phyloP scores from a whole-genome alignment of 495 filamentous ascomycete genomes.

The Penicillium goetzii region DNA sequence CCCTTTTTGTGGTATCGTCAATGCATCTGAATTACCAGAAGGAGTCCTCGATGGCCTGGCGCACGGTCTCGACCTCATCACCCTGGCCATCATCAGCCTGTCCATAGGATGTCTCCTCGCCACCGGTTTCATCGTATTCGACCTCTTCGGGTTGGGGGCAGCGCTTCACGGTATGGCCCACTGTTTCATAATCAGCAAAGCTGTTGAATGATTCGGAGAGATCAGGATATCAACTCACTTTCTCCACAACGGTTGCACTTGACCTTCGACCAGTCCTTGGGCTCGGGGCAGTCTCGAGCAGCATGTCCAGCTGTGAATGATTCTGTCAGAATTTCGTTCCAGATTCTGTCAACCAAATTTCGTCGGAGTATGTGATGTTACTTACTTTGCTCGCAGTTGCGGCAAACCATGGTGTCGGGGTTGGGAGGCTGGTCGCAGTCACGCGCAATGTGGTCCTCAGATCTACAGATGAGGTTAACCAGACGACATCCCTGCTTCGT shows the following conservation, averaged over 20 bases:
- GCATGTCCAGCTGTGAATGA: constrained; percentile 63
- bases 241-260: constrained; percentile 77
- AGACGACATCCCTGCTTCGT: not conserved
- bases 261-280: constrained; percentile 73
- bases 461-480: constrained; percentile 35
- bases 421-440: constrained; percentile 60
- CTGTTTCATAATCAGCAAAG: constrained; percentile 37
- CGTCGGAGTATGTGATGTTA: not conserved
- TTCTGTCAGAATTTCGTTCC: constrained; percentile 1
- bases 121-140: not conserved
- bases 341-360: not conserved
- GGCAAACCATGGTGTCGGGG: constrained; percentile 57
- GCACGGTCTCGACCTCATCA: not conserved
- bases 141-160: constrained; percentile 56
- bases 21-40: not conserved
- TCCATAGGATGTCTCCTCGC: not conserved
- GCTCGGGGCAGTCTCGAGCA: constrained; percentile 73
- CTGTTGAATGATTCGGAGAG: not conserved
- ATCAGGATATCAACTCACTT: constrained; percentile 47
- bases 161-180: constrained; percentile 68
- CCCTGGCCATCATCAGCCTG: not conserved
- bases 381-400: constrained; percentile 68
- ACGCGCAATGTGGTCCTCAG: constrained; percentile 56
- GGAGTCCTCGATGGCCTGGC: not conserved
- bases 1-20: not conserved